Base-by-base conservation (phyloP, 306 rosid species). In the Carpinus fangiana region DNA sequence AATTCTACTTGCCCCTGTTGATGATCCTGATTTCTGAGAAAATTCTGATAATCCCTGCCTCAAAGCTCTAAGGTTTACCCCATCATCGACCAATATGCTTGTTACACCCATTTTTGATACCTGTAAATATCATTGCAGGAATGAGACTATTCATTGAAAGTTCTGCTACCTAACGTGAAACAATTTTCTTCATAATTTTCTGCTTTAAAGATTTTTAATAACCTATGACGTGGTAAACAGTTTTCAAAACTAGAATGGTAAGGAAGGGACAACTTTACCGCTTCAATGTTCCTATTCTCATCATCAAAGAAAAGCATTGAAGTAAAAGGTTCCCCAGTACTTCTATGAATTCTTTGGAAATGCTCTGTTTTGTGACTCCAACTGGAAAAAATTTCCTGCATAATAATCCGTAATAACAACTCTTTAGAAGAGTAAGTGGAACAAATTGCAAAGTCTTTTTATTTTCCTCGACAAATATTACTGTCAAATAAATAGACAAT, bases 221-320 rank as follows among this genome's bases (percentile, higher is more conserved):
- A 54, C 57, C 59, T 4, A 38, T 17, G 23, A 8, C 8, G 51
- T 10, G 67, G 41, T 23, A 12, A 51, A 28, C 47, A 51, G 18
- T 21, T 48, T 12, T n/a, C 45, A 55, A 28, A 65, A 67, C 51
- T 5, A 38, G 61, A 10, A n/a, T 4, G 36, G 47, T 26, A 34
- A 36, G 20, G 28, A 28, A 50, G 45, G 70, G 53, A 50, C 16
- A 41, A 48, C 9, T 17, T 75, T 70, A 81, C 84, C 45, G 80
- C 67, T 76, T 46, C 77, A 50, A 61, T 76, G 57, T 76, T 81
- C 43, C 84, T 54, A 50, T 81, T 59, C 51, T 81, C 84, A 51
- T 75, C 80, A 70, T 81, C 84, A 81, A 81, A 81, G 73, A 81
- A 76, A 60, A 81, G 68, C 80, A 81, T 76, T 51, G 80, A 76